These are phyloP conservation scores for Flaveria linearis DNA, from an alignment of 129 eudicot species.

Conservation along the genomic window DNA sequence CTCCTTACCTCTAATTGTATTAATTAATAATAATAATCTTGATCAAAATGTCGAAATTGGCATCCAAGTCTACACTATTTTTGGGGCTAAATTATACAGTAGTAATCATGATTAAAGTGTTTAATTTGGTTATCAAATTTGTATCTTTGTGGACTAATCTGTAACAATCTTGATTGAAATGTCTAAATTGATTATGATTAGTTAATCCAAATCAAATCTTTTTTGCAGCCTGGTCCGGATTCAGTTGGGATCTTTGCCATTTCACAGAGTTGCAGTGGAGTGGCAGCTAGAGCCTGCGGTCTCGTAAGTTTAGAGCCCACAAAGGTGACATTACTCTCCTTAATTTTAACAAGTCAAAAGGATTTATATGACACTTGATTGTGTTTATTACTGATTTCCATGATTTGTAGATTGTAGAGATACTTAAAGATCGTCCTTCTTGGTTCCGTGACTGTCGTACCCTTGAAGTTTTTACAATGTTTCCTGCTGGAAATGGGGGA, in stretches of 20 bases:
- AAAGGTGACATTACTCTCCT: conserved; percentile 46
- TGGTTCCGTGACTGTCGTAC: conserved; percentile 3
- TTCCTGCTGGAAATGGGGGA: conserved; percentile 13
- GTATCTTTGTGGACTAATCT: not conserved
- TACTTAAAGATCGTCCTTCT: conserved; percentile 20
- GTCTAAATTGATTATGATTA: no score
- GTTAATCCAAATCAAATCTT: not conserved
- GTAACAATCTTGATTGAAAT: no score
- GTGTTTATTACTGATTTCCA: no score
- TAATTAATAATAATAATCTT: not conserved
- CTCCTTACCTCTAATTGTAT: not conserved
- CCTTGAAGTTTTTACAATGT: conserved; percentile 26
- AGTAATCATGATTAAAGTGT: not conserved
- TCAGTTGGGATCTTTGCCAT: conserved; percentile 97
- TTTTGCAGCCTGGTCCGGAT: conserved; percentile 97
- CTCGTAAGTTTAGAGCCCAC: conserved; percentile 93
- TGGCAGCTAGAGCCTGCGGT: conserved; percentile 99
- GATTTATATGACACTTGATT: no score
- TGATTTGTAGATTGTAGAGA: no score
- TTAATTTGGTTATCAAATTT: not conserved
- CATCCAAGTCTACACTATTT: not conserved
- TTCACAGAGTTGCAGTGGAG: conserved; percentile 92
- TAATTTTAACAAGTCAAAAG: not conserved
- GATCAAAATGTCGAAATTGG: not conserved
- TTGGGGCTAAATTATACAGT: not conserved